Evolutionary conservation across 257 asterid species (phyloP).

Genomic region (Orobanche coerulescens): DNA sequence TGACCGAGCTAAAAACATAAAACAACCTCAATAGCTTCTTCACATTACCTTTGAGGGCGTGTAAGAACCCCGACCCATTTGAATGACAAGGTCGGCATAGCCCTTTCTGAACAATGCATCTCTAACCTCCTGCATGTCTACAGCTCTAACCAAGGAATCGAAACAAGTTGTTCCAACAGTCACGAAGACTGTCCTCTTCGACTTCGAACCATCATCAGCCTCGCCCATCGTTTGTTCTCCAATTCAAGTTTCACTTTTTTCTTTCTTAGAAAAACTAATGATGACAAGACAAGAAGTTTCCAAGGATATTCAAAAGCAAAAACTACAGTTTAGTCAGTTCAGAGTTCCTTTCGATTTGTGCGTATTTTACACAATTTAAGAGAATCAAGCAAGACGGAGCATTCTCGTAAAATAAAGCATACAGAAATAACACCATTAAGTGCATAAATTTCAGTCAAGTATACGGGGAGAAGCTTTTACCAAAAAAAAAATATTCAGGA

Average conservation of each 20-base stretch:
- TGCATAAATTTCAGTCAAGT: background rate
- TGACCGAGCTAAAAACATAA: background rate
- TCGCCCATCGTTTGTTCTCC: conserved; percentile 34
- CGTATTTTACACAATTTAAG: background rate
- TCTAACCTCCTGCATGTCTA: conserved; percentile 55
- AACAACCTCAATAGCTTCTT: conserved; percentile 2
- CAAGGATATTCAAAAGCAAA: conserved; percentile 7
- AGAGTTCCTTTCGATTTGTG: background rate
- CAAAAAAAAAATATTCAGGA: background rate
- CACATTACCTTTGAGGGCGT: conserved; percentile 59
- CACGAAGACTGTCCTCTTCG: conserved; percentile 61
- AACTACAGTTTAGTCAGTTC: background rate
- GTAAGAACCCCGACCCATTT: conserved; percentile 90
- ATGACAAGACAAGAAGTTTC: background rate
- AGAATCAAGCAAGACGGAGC: background rate
- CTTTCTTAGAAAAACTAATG: conserved; percentile 1
- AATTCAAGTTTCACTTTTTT: background rate
- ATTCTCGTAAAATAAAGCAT: background rate
- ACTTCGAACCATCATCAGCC: conserved; percentile 26
- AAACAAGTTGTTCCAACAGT: conserved; percentile 92
- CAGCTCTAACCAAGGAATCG: conserved; percentile 81
- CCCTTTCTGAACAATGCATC: conserved; percentile 58
- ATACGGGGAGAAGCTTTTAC: background rate
- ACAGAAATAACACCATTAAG: background rate
- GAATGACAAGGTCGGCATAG: conserved; percentile 71